Base-by-base conservation (phyloP, 306 rosid genomes). In the Mimosa pudica region DNA sequence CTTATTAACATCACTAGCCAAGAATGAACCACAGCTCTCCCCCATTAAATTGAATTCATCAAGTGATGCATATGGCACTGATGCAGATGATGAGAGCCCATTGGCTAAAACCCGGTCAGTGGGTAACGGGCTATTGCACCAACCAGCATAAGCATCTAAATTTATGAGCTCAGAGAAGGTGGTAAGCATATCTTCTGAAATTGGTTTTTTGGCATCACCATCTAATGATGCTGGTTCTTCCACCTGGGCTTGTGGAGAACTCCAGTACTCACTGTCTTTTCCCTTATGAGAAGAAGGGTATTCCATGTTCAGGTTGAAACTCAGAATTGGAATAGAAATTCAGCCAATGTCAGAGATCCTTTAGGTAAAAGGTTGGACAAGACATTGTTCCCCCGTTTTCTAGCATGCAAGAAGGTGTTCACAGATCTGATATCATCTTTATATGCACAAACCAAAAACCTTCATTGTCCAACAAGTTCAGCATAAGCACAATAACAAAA, bases 141-240 rank as follows among this genome's bases (percentile, higher is more conserved):
- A 91, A 60, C 94, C 98, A 18, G 96, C 92, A 80, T 84, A 88
- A 52, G 85, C 77, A 81, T 95, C 97, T 20, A 90, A 87, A 77
- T 85, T 89, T 89, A 92, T 80, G 35, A 96, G 82, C 83, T 91
- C 98, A 0, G 91, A 79, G 65, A 96, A 65, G 85, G 76, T 89
- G 79, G 42, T 79, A 69, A 86, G 82, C 81, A 84, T 71, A 36
- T 92, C 97, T 62, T 92, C 98, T 8, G 85, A 80, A 49, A 78
- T 66, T 35, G 72, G 24, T 79, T 71, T 85, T 79, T 84, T 86
- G 79, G 77, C 73, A 71, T 84, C 93, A 71, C 57, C 87, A 14
- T 86, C 97, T 33, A 86, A 71, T 2, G 88, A 52, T 36, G 81
- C 66, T n/a, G 77, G 71, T 83, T 70, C 85, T 86, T 89, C 96